Evolutionary conservation across 208 protist species (phyloP), one percentile per base, ranked within the genome.

Genomic region (Leptomonas pyrrhocoris): DNA sequence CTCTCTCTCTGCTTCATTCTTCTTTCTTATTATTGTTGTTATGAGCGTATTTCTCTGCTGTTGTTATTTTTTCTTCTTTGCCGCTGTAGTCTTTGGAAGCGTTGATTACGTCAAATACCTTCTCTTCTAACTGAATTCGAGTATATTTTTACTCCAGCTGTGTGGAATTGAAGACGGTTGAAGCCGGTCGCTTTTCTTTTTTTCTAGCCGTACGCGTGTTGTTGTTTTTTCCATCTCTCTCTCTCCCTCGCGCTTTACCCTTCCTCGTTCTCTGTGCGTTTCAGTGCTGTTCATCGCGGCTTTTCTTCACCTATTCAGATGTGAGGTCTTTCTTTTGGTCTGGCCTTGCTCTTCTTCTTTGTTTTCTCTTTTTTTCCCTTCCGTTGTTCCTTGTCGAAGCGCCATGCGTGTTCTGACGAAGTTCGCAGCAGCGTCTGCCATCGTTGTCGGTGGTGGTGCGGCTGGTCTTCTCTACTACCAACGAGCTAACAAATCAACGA

Each of bases 351-450:
- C 23, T 34, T 23, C 55, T 46, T 60, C 23, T 27, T n/a, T 36
- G 18, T 31, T 18, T 46, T 54, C 34, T 30, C 9, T 45, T 12
- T 59, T 23, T 45, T 3, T 40, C 36, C 13, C 7, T 31, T 42
- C 12, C 27, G 6, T 60, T 58, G 23, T 31, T 46, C 21, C 25
- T 31, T 30, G 4, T n/a, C 6, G 23, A 59, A 3, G 12, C 21
- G 38, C 5, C 12, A 77, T 77, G 71, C 71, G 71, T 13, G 54
- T 77, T 19, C 42, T 77, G 36, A 56, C 56, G 16, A 77, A 76
- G 56, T 19, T 70, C 34, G 74, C 53, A 13, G 43, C 66, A 31
- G 40, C 43, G 42, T 66, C 71, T 2, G 43, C 65, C 31, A 34
- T 59, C 27, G 55, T 56, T 25, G 27, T 67, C 25, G 68, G 61